A percentile compares a stretch with the other conserved stretches of the same genome.
These are phyloP conservation scores for Pseudohyphozyma bogoriensis DNA, from an alignment of 768 basidiomycete species.

Conservation along the genomic window DNA sequence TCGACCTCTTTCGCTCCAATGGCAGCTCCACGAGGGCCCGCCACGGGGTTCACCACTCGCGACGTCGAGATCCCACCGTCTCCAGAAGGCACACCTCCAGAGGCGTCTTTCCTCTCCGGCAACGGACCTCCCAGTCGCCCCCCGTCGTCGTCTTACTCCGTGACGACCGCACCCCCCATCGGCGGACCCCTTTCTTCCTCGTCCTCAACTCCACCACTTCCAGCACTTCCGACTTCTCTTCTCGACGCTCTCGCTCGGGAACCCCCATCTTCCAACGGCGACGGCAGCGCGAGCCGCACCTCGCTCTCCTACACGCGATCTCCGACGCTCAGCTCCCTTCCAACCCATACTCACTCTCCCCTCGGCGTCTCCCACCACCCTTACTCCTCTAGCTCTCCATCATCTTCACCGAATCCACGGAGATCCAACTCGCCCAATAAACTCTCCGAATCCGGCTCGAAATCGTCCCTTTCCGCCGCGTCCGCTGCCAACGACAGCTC, in stretches of 20 bases:
- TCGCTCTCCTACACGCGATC: not conserved
- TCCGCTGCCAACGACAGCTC: too few species aligned
- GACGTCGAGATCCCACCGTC: not conserved
- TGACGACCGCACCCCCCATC: not conserved
- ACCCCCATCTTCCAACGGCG: slow-evolving; percentile 1
- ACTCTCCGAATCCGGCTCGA: too few species aligned
- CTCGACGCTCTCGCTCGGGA: slow-evolving; percentile 13
- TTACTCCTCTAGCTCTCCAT: not conserved
- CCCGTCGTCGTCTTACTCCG: not conserved
- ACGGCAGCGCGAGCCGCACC: not conserved
- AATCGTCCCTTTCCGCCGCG: too few species aligned
- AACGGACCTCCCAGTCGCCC: not conserved
- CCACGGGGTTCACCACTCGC: not conserved
- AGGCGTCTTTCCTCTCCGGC: not conserved
- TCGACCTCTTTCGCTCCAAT: too few species aligned
- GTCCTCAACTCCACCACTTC: not conserved
- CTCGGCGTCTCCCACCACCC: not conserved
- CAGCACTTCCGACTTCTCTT: slow-evolving; percentile 8
- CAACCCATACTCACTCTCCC: slow-evolving; percentile 1
- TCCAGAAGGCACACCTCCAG: not conserved
- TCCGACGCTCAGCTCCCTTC: not conserved
- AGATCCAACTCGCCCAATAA: too few species aligned
- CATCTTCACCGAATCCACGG: not conserved
- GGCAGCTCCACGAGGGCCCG: too few species aligned
- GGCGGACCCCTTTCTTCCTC: not conserved